These are phyloP conservation scores for Paecilomyces dactylethromorphus DNA, from an alignment of 2,329 filamentous ascomycete genomes.

Conservation along the genomic window DNA sequence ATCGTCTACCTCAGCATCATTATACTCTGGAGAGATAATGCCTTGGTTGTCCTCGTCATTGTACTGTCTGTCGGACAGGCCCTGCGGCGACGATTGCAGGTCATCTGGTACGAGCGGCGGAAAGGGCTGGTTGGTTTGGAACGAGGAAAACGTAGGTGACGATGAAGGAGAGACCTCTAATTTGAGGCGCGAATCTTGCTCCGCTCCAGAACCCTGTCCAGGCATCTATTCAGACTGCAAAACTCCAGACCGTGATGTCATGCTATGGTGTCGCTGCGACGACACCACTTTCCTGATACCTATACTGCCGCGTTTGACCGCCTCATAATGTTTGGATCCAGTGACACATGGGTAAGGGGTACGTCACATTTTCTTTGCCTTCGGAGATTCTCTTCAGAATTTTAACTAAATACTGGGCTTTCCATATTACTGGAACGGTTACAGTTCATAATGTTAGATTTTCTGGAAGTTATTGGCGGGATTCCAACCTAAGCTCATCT, in stretches of 20 bases:
- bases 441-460: no score
- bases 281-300: background rate
- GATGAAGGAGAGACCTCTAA: background rate
- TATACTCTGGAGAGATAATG: conserved; percentile 20
- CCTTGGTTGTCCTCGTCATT: conserved; percentile 21
- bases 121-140: conserved; percentile 28
- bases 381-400: no score
- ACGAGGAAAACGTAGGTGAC: conserved; percentile 5
- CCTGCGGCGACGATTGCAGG: conserved; percentile 9
- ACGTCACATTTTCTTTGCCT: background rate
- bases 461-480: no score
- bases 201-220: background rate
- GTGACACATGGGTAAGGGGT: no score
- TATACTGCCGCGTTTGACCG: background rate
- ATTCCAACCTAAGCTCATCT: no score
- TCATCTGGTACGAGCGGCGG: conserved; percentile 22
- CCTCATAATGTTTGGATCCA: background rate
- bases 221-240: background rate
- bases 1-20: conserved; percentile 26
- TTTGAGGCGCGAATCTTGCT: background rate
- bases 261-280: no score
- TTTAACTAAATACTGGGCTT: no score
- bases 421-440: no score
- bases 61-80: conserved; percentile 9
- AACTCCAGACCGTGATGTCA: background rate